Evolutionary conservation across 345 rosid species (phyloP), one percentile per base, ranked within the genome.

Genomic region (Eucalyptus marginata): DNA sequence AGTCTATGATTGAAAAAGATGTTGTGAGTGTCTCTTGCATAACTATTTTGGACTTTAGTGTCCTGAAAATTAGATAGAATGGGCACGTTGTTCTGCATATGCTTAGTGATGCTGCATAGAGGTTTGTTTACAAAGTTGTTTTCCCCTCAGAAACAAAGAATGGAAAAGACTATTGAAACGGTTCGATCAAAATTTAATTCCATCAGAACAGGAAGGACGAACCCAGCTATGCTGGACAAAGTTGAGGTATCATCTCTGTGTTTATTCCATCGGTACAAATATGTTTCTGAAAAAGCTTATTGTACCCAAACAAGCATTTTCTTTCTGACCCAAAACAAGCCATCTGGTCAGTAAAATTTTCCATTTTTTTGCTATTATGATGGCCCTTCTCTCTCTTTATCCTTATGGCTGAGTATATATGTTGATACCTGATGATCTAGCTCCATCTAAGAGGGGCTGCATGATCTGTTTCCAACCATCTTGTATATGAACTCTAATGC

Each of bases 121-220:
- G 14, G 51, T 50, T 64, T 52, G 49, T 88, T 90, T 50, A 83
- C 49, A 22, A 43, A 54, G 51, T 91, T 5, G 40, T 31, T 24
- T 86, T 89, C 88, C 86, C 33, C 56, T 52, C 89, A 97, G 99
- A 96, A 93, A 94, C 89, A 93, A 46, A 96, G 96, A 94, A 96
- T 97, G 99, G 99, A 97, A 58, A 97, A 94, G 96, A 94, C 98
- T 29, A 95, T 96, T 84, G 99, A 97, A 51, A 94, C 93, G 6
- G 93, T 96, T 90, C 91, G 97, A 31, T 88, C 93, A 49, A 95
- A 95, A 91, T 98, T 96, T 93, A 98, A 95, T 91, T 94, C 99
- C 66, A 91, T 95, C 66, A 95, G 99, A 92, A 97, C 99, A 4
- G 99, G 98, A 71, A 93, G 98, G 93, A 88, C 99, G 10, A 97